Conservation (phyloP, 345 rosid genomes). For the Salix caprea region DNA sequence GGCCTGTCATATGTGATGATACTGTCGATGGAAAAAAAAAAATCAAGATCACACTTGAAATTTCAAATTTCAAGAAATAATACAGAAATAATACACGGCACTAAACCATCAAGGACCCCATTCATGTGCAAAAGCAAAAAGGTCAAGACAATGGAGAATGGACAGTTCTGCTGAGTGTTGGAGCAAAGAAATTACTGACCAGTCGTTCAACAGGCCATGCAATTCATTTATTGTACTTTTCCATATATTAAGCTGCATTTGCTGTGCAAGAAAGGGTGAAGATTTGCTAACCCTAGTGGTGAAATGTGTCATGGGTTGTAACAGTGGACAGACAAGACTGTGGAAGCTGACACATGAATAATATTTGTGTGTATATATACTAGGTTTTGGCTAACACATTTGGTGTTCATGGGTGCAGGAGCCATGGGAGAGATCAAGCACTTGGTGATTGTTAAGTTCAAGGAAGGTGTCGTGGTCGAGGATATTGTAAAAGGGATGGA, state of each 20-base stretch:
- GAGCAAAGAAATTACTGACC: constrained; percentile 21
- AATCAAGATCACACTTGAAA: neutral
- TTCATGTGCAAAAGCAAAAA: constrained; percentile 36
- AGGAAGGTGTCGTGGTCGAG: constrained; percentile 54
- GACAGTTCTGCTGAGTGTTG: constrained; percentile 24
- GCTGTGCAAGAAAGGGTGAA: constrained; percentile 25
- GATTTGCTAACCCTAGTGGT: neutral
- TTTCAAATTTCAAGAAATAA: constrained; percentile 19
- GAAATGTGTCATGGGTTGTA: constrained; percentile 17
- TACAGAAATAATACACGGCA: neutral
- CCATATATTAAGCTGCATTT: constrained; percentile 26
- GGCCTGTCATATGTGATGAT: constrained; percentile 12
- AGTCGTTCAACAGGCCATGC: constrained; percentile 27
- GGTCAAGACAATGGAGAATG: constrained; percentile 23
- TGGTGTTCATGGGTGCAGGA: constrained; percentile 1
- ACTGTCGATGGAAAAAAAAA: neutral
- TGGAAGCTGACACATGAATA: constrained; percentile 38
- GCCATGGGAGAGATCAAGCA: constrained; percentile 71
- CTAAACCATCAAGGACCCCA: constrained; percentile 27
- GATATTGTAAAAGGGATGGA: constrained; percentile 80
- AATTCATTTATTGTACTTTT: constrained; percentile 16
- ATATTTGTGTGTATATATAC: constrained; percentile 20
- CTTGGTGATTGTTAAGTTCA: constrained; percentile 82
- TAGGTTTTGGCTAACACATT: neutral
- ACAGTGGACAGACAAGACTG: constrained; percentile 27